These are phyloP conservation scores for Thymus mandschuricus DNA, from an alignment of 257 asterid species.

Conservation along the genomic window DNA sequence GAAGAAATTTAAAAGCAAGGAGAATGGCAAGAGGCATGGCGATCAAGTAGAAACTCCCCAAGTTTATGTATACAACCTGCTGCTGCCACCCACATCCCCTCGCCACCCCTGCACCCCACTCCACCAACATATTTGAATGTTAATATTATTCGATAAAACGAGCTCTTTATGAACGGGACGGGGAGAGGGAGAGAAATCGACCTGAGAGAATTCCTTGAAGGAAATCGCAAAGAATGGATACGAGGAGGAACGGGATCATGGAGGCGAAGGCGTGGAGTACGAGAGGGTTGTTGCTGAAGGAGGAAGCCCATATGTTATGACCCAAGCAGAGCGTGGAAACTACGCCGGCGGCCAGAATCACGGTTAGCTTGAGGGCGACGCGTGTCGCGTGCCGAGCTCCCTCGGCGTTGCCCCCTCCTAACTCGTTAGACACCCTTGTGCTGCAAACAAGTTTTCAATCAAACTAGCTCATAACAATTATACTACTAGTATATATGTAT, in stretches of 20 bases:
- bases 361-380: constrained; percentile 59
- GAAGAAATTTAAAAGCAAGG: constrained; percentile 56
- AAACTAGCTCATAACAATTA: not conserved
- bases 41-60: constrained; percentile 58
- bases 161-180: too few relatives aligned
- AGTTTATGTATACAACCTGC: constrained; percentile 51
- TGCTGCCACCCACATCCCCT: constrained; percentile 89
- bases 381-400: constrained; percentile 63
- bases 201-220: constrained; percentile 79
- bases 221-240: constrained; percentile 57
- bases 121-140: too few relatives aligned
- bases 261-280: constrained; percentile 54
- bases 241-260: constrained; percentile 64
- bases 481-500: not conserved
- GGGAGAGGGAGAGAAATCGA: not conserved
- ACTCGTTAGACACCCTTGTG: constrained; percentile 83
- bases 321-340: constrained; percentile 56
- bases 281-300: constrained; percentile 59
- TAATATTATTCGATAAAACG: not conserved
- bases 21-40: constrained; percentile 64
- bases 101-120: constrained; percentile 73
- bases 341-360: constrained; percentile 44
- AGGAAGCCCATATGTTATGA: constrained; percentile 66
- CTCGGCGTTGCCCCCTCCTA: constrained; percentile 65
- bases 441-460: constrained; percentile 39